These are phyloP conservation scores for Chaetomiaceae sp. DNA, from an alignment of 2,329 filamentous ascomycete genomes.

Conservation along the genomic window DNA sequence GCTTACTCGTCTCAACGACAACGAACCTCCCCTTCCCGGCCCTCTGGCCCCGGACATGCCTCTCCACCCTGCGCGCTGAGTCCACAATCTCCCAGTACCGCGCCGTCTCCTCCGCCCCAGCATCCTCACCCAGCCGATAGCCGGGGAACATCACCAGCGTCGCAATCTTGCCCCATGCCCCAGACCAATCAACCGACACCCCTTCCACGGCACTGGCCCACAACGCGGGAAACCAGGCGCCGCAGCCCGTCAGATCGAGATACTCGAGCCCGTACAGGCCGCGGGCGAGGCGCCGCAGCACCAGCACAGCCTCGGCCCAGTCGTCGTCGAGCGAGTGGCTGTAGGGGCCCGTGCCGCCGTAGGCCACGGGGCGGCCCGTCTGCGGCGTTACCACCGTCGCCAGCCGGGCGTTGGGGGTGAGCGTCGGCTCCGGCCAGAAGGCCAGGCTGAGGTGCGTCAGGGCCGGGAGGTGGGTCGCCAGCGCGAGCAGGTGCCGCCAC, in stretches of 20 bases:
- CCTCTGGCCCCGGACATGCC: slow-evolving; percentile 40
- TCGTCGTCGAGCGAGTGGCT: slow-evolving; percentile 53
- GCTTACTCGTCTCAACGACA: slow-evolving; percentile 31
- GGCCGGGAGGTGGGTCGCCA: slow-evolving; percentile 45
- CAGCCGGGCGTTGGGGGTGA: slow-evolving; percentile 49
- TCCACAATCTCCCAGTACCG: slow-evolving; percentile 31
- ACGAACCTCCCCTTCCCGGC: slow-evolving; percentile 45
- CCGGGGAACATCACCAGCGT: slow-evolving; percentile 41
- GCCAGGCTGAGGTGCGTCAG: slow-evolving; percentile 57
- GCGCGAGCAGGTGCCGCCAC: slow-evolving; percentile 52
- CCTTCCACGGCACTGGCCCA: slow-evolving; percentile 31
- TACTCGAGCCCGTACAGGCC: slow-evolving; percentile 53
- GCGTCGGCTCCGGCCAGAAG: slow-evolving; percentile 54
- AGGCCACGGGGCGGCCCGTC: slow-evolving; percentile 39
- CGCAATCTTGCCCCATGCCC: slow-evolving; percentile 47
- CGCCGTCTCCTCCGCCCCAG: slow-evolving; percentile 3
- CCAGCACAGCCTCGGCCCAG: slow-evolving; percentile 52
- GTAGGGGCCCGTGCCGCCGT: slow-evolving; percentile 51
- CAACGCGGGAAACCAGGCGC: slow-evolving; percentile 47
- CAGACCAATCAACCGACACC: slow-evolving; percentile 45
- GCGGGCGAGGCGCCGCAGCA: slow-evolving; percentile 49
- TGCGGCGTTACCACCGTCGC: slow-evolving; percentile 41
- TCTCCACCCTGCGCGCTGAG: slow-evolving; percentile 39
- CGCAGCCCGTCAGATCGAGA: slow-evolving; percentile 55
- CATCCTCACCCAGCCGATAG: slow-evolving; percentile 30